phyloP scores from a whole-genome alignment of 2,329 filamentous ascomycete genomes.

The Colletotrichum sojae region DNA sequence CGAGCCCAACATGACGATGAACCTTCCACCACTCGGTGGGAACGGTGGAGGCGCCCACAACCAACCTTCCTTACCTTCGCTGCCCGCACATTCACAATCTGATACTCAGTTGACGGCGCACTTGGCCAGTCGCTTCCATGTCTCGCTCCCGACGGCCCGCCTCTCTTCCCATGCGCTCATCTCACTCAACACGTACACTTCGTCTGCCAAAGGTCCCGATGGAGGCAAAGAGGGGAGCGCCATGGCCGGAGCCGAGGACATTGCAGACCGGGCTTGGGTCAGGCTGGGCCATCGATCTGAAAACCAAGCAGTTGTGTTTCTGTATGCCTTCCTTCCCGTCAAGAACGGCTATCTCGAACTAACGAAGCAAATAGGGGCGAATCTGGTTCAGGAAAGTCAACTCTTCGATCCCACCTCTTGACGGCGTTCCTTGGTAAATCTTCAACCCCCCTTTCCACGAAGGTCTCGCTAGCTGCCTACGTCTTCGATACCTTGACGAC shows the following conservation, averaged over 20 bases:
- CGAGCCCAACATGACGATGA: conserved; percentile 71
- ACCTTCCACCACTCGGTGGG: conserved; percentile 64
- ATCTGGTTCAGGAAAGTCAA: conserved; percentile 96
- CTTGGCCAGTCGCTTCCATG: conserved; percentile 91
- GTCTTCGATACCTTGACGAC: conserved; percentile 97
- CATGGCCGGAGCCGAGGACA: conserved; percentile 91
- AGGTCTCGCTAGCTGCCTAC: conserved; percentile 93
- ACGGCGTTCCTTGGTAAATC: conserved; percentile 90
- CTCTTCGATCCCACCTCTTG: conserved; percentile 89
- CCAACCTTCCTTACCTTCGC: conserved; percentile 88
- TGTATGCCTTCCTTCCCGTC: conserved; percentile 72
- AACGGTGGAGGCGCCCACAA: conserved; percentile 75
- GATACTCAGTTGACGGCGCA: conserved; percentile 86
- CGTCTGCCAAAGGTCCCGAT: conserved; percentile 89
- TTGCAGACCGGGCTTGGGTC: conserved; percentile 88
- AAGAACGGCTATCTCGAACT: not conserved
- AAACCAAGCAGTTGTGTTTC: conserved; percentile 92
- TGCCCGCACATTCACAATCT: conserved; percentile 86
- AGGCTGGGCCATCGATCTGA: conserved; percentile 90
- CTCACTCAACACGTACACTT: conserved; percentile 94
- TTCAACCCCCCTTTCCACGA: conserved; percentile 92
- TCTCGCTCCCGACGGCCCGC: conserved; percentile 87
- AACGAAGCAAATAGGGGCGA: conserved; percentile 77
- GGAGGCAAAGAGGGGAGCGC: conserved; percentile 92
- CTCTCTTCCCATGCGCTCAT: conserved; percentile 94